Base-by-base conservation (phyloP, 352 stramenopile species). In the Pythium folliculosum region DNA sequence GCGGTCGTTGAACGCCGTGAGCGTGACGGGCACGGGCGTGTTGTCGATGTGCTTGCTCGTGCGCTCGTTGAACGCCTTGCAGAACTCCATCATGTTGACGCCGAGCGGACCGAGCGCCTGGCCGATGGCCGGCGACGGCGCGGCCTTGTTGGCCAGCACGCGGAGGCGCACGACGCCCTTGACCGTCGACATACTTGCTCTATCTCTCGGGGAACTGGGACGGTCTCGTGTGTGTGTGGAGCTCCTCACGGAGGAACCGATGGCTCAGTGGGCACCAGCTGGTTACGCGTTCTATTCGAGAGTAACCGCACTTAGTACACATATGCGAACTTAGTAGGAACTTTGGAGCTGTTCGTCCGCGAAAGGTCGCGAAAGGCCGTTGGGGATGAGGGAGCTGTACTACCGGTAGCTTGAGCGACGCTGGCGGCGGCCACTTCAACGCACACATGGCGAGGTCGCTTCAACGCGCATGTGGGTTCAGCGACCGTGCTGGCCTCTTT, bases 81-180 rank as follows among this genome's bases (percentile, higher is more conserved):
- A 99, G 80, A 99, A 99, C 79, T 99, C 95, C 80, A 98, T 98
- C 97, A 99, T 99, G 85, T 99, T 99, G 45, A 99, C 95, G 67
- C 97, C 97, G 5, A 99, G 82, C 44, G 97, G 97, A 82, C 97
- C 97, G 14, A 99, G 80, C 49, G 90, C 89, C 77, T 97, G 86
- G 66, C 89, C 89, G 75, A 97, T 97, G 50, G 88, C 88, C 7
- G 89, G 88, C 63, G 86, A 95, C 53, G 89, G 89, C 74, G 80
- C 89, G 51, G 89, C 89, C 75, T 96, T 94, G 71, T 87, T 86
- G 10, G 89, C 89, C 47, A 82, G 49, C 62, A 97, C 88, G 65
- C 86, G 86, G n/a, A 97, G 85, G 69, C 89, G 85, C 55, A 95
- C 88, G 23, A 92, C 76, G 35, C 88, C 89, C 60, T 95, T 96